A percentile compares a stretch with the other conserved stretches of the same genome.
These are phyloP conservation scores for Musa balbisiana DNA, from an alignment of 202 grass and related monocot genomes.

Conservation along the genomic window DNA sequence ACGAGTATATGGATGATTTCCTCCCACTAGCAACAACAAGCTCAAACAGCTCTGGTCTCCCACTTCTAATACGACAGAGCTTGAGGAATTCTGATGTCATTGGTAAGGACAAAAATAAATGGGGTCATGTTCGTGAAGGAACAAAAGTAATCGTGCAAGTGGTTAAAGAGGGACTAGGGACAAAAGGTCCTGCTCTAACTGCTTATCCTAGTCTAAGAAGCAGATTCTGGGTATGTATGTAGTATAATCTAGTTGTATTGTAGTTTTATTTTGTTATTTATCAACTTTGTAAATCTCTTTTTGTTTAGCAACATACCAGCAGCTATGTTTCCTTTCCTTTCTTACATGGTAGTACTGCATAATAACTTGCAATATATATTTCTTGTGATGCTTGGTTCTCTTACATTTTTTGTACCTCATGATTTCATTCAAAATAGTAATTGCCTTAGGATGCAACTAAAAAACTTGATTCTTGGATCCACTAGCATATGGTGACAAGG, in stretches of 20 bases:
- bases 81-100: constrained; percentile 30
- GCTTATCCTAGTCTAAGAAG: constrained; percentile 85
- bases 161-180: constrained; percentile 82
- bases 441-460: not conserved
- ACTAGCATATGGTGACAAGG: not conserved
- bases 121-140: constrained; percentile 75
- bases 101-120: constrained; percentile 36
- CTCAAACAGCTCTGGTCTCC: constrained; percentile 38
- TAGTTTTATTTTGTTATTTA: not conserved
- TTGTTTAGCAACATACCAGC: not conserved
- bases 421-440: not conserved
- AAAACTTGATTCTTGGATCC: not conserved
- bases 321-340: not conserved
- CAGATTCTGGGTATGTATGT: constrained; percentile 83
- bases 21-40: constrained; percentile 35
- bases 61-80: constrained; percentile 50
- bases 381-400: not conserved
- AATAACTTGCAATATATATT: not conserved
- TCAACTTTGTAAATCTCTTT: not conserved
- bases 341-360: not conserved
- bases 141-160: constrained; percentile 95
- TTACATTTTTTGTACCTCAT: not conserved
- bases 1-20: constrained; percentile 41
- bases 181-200: constrained; percentile 80
- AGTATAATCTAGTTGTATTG: constrained; percentile 7